Conservation (phyloP, 805 yeast species). For the Teunomyces aglyptinius region DNA sequence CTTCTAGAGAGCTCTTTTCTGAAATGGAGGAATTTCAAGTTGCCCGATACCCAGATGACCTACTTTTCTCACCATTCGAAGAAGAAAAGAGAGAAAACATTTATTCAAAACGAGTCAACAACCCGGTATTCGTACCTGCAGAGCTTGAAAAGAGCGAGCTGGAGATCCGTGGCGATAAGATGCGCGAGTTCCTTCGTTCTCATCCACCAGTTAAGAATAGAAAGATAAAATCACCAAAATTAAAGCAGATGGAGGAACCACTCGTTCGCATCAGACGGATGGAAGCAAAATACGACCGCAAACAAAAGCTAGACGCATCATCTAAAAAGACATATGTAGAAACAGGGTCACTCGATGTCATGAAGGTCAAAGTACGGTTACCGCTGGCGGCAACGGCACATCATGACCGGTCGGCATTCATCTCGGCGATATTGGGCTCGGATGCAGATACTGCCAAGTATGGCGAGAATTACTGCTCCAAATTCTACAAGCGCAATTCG, state of each 20-base stretch:
- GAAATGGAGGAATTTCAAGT: neutral
- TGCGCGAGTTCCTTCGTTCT: neutral
- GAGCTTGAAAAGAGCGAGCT: neutral
- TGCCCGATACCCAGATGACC: neutral
- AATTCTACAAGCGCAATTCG: constrained; percentile 31
- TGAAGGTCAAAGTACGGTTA: neutral
- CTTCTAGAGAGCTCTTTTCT: neutral
- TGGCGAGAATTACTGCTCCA: constrained; percentile 25
- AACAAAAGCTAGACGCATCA: neutral
- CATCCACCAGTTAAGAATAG: neutral
- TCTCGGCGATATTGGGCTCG: neutral
- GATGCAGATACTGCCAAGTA: constrained; percentile 7
- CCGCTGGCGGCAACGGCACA: neutral
- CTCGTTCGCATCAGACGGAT: neutral
- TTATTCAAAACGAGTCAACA: constrained; percentile 14
- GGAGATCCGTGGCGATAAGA: neutral
- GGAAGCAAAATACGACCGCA: neutral
- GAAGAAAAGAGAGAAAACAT: constrained; percentile 9
- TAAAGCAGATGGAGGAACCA: neutral
- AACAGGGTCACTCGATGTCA: neutral
- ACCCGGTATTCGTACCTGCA: constrained; percentile 17
- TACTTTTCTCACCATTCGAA: constrained; percentile 1
- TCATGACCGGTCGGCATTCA: neutral
- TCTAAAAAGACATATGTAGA: neutral
- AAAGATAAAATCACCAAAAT: neutral